Percentiles rank a stretch among this genome's conserved stretches.
These are phyloP conservation scores for Colletotrichum filicis DNA, from an alignment of 2,329 filamentous ascomycete genomes.

Conservation along the genomic window DNA sequence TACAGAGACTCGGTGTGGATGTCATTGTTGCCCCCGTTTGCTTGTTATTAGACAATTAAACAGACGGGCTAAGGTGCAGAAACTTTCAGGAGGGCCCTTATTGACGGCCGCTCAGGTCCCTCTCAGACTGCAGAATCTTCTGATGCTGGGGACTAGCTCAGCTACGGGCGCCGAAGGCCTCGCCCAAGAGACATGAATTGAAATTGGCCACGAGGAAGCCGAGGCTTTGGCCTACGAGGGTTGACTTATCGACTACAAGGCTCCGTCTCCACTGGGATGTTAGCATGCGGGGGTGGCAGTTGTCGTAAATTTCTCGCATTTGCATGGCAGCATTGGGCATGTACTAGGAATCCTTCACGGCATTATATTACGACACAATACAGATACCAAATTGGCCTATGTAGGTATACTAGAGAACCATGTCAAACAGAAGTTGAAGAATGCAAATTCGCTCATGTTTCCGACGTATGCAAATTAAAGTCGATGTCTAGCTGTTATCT, in stretches of 20 bases:
- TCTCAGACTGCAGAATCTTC: slow-evolving; percentile 37
- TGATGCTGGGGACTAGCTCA: slow-evolving; percentile 34
- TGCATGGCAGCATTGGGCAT: slow-evolving; percentile 26
- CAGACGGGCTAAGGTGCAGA: slow-evolving; percentile 36
- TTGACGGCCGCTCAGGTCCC: slow-evolving; percentile 38
- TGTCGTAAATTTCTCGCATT: slow-evolving; percentile 9
- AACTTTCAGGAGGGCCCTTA: slow-evolving; percentile 30
- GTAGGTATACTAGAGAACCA: slow-evolving; percentile 24
- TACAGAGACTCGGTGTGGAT: neutral
- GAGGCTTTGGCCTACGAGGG: neutral
- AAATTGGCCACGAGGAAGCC: neutral
- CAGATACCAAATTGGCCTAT: slow-evolving; percentile 32
- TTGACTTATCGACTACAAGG: neutral
- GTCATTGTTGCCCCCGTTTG: slow-evolving; percentile 23
- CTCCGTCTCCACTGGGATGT: neutral
- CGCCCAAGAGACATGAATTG: slow-evolving; percentile 1
- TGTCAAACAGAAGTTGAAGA: slow-evolving; percentile 6
- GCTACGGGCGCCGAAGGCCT: neutral
- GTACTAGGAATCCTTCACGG: slow-evolving; percentile 3
- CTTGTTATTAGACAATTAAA: slow-evolving; percentile 36
- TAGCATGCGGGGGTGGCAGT: neutral
- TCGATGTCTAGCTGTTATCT: too few relatives aligned
- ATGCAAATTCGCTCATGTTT: neutral
- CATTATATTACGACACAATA: slow-evolving; percentile 19
- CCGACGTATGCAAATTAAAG: too few relatives aligned